These are phyloP conservation scores for Entomortierella chlamydospora DNA, from an alignment of 192 early-diverging fungal species.

Conservation along the genomic window DNA sequence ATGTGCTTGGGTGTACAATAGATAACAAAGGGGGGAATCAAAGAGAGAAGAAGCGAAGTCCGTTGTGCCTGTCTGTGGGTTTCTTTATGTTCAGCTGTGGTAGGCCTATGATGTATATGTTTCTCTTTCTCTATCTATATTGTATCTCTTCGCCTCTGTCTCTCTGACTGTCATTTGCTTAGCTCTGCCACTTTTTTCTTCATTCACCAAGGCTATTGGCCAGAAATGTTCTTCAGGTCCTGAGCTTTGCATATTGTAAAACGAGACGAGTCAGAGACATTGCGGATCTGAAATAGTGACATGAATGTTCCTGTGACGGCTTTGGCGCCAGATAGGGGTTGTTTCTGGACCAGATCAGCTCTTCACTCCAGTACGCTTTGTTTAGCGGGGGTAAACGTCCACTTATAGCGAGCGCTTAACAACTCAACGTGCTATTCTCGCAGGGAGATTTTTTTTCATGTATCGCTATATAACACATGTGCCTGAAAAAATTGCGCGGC, in stretches of 20 bases:
- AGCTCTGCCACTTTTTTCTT: background rate
- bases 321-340: background rate
- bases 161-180: background rate
- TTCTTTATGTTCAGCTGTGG: background rate
- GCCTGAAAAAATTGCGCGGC: too few species aligned
- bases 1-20: too few species aligned
- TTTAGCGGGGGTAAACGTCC: too few species aligned
- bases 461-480: too few species aligned
- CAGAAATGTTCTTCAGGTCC: background rate
- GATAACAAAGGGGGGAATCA: too few species aligned
- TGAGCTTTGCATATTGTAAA: slow-evolving; percentile 4
- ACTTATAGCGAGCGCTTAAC: too few species aligned
- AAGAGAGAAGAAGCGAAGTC: background rate
- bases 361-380: too few species aligned
- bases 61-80: background rate
- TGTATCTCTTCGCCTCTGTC: too few species aligned
- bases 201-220: background rate
- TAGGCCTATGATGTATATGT: background rate
- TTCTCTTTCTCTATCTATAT: background rate
- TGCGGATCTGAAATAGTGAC: background rate
- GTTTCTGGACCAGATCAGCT: background rate
- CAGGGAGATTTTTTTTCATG: too few species aligned
- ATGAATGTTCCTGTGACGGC: background rate
- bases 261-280: background rate
- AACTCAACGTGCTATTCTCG: too few species aligned